Conservation (phyloP, 2,329 filamentous ascomycete genomes). For the Rachicladosporium sp. region DNA sequence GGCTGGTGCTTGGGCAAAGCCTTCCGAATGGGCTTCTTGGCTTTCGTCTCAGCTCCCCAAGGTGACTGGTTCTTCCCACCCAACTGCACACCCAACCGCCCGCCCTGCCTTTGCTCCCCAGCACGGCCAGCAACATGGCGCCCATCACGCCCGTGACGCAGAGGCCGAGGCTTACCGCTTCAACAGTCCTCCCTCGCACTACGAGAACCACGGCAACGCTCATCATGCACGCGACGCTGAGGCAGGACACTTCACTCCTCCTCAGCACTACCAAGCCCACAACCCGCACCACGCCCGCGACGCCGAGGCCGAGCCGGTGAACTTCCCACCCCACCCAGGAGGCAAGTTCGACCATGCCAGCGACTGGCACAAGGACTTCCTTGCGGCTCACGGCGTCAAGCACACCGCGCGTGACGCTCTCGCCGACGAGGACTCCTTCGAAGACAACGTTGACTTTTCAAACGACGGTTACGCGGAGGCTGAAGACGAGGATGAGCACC, state of each 20-base stretch:
- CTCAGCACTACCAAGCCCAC: neutral
- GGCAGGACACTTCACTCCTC: neutral
- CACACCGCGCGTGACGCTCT: neutral
- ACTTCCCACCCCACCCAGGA: neutral
- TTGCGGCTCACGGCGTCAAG: slow-evolving; percentile 2
- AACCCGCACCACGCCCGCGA: neutral
- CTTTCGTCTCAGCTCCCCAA: neutral
- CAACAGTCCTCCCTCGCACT: neutral
- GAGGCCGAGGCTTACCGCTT: neutral
- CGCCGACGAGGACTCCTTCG: neutral
- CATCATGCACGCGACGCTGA: slow-evolving; percentile 1
- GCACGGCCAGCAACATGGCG: neutral
- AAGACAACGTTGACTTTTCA: neutral
- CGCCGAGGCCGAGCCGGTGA: neutral
- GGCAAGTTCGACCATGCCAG: neutral
- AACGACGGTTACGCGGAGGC: neutral
- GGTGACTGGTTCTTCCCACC: neutral
- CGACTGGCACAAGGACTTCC: slow-evolving; percentile 1
- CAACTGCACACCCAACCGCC: neutral
- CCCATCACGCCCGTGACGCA: slow-evolving; percentile 1
- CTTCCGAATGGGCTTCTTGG: neutral
- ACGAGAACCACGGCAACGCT: neutral
- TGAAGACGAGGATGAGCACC: neutral
- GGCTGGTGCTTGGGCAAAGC: neutral
- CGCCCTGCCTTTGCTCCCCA: neutral